Evolutionary conservation across 306 rosid genomes (phyloP).

Genomic region (Morella rubra): DNA sequence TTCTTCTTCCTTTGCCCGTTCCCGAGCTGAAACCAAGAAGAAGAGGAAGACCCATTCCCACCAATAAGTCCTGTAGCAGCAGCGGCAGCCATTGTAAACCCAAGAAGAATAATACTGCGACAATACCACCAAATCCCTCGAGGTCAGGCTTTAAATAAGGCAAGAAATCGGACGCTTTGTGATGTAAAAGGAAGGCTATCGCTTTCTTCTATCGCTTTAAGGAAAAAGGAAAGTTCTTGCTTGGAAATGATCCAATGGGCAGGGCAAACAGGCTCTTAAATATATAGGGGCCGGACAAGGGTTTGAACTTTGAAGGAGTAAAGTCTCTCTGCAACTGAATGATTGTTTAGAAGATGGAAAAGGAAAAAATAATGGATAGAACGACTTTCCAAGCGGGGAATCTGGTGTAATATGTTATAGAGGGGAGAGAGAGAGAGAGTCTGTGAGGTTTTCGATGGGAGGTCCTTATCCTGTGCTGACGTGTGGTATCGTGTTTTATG

Average conservation of each 20-base stretch:
- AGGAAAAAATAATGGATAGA: not conserved
- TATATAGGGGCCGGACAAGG: not conserved
- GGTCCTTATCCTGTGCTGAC: conserved; percentile 21
- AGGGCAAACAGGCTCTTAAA: conserved; percentile 28
- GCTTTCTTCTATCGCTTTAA: conserved; percentile 1
- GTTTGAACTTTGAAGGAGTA: conserved; percentile 16
- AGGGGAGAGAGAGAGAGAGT: not conserved
- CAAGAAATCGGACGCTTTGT: conserved; percentile 7
- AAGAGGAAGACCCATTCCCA: conserved; percentile 41
- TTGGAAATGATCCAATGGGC: conserved; percentile 34
- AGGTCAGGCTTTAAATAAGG: conserved; percentile 20
- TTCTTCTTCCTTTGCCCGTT: conserved; percentile 28
- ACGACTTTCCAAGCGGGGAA: not conserved
- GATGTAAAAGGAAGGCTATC: not conserved
- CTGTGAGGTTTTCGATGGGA: no score
- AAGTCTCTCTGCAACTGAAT: not conserved
- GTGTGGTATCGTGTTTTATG: conserved; percentile 31
- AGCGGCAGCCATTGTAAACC: conserved; percentile 50
- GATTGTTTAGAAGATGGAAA: not conserved
- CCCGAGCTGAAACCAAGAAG: conserved; percentile 45
- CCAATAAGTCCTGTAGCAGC: conserved; percentile 53
- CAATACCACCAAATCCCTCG: conserved; percentile 20
- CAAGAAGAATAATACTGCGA: not conserved
- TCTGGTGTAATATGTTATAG: not conserved
- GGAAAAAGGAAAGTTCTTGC: not conserved